Percentiles rank a stretch among this genome's conserved stretches.
phyloP scores from a whole-genome alignment of 257 asterid species.

The Primulina tabacum region DNA sequence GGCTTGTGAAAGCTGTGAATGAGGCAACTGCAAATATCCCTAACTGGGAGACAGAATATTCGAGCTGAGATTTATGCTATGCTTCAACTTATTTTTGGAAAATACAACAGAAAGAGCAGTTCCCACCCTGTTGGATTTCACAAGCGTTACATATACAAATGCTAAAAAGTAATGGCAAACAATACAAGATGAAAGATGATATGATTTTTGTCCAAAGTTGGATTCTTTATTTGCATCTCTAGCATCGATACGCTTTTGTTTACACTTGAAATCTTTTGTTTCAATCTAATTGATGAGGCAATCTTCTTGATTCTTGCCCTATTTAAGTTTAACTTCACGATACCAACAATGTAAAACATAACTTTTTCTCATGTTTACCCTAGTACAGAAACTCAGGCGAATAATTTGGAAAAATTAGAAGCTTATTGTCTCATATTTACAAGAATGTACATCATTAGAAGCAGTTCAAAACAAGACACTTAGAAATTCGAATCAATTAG shows the following conservation, averaged over 20 bases:
- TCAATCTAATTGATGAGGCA: background rate
- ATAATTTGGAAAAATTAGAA: background rate
- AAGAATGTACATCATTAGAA: background rate
- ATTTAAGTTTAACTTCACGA: background rate
- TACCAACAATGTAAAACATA: background rate
- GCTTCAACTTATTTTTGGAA: constrained; percentile 6
- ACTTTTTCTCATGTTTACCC: background rate
- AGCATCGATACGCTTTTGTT: constrained; percentile 13
- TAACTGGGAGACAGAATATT: constrained; percentile 58
- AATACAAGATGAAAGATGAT: constrained; percentile 31
- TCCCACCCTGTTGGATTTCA: constrained; percentile 21
- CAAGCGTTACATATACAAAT: constrained; percentile 26
- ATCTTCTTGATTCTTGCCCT: background rate
- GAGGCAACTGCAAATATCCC: constrained; percentile 92
- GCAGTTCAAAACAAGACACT: background rate
- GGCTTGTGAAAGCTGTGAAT: constrained; percentile 80
- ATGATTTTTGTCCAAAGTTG: constrained; percentile 23
- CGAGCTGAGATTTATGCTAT: constrained; percentile 17
- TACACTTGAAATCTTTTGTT: background rate
- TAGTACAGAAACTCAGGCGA: background rate
- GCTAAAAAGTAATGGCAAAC: constrained; percentile 19
- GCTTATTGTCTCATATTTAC: background rate
- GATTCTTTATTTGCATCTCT: constrained; percentile 18
- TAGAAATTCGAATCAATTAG: background rate
- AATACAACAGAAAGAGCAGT: constrained; percentile 15